A percentile compares a stretch with the other conserved stretches of the same genome.
Conservation (phyloP, 2,329 filamentous ascomycete species). For the Colletotrichum spinosum region DNA sequence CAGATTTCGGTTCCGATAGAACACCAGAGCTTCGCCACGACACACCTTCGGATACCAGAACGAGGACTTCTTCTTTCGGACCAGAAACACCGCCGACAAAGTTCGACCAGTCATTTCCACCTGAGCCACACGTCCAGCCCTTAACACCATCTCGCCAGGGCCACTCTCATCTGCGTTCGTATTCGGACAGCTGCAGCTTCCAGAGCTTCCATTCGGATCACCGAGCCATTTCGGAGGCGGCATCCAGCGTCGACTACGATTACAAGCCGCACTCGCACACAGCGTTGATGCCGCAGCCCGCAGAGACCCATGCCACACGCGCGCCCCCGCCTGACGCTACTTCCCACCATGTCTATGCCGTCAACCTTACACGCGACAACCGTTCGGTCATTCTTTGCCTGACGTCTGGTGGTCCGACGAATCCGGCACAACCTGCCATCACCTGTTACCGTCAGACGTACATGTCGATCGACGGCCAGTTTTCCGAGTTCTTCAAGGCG, state of each 20-base stretch:
- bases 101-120: constrained; percentile 22
- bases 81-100: constrained; percentile 32
- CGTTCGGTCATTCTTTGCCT: constrained; percentile 30
- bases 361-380: constrained; percentile 31
- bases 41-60: constrained; percentile 27
- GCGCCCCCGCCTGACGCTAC: neutral
- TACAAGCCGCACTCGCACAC: constrained; percentile 12
- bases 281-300: constrained; percentile 2
- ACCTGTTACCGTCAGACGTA: constrained; percentile 32
- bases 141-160: constrained; percentile 17
- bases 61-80: constrained; percentile 30
- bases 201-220: constrained; percentile 22
- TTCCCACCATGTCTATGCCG: constrained; percentile 26
- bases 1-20: constrained; percentile 12
- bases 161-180: constrained; percentile 26
- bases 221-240: neutral
- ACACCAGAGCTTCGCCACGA: constrained; percentile 34
- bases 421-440: constrained; percentile 16
- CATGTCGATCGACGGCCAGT: constrained; percentile 19
- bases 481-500: constrained; percentile 34
- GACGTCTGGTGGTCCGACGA: constrained; percentile 8
- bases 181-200: constrained; percentile 28
- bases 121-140: constrained; percentile 29
- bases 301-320: neutral
- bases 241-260: neutral